Base-by-base conservation (phyloP, 768 basidiomycete genomes). In the Russula virescens region DNA sequence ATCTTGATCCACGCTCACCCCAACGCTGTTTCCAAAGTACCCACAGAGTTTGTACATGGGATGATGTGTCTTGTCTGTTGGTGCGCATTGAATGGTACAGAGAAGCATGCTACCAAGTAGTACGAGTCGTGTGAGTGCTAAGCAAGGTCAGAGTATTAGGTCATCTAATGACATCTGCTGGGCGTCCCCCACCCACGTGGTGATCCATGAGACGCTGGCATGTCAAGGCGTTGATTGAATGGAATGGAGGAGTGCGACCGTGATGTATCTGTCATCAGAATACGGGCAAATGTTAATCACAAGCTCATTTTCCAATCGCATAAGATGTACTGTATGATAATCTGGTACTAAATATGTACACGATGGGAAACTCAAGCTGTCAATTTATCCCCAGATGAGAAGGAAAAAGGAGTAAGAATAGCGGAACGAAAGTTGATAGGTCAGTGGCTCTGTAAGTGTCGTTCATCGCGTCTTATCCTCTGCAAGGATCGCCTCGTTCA, bases 401-500 rank as follows among this genome's bases (percentile, higher is more conserved):
- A 57, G 13, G 21, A 51, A 57, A 26, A 14, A 18, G 21, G 43
- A 51, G 23, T 11, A 45, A 40, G 42, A 38, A 18, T 38, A 53
- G 34, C 54, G 46, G 26, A 48, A 13, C 6, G 26, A 34, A 25
- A 14, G 26, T 52, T 26, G 25, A 11, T 60, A 47, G 26, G 23
- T 55, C 34, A 34, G 45, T 25, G 25, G 4, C 45, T 51, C 31
- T 10, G 49, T 26, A 40, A 19, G 46, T 34, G n/a, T 19, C 21
- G 16, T 34, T 69, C 67, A 74, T 62, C 74, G 67, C 19, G 63
- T 43, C 68, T 79, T 81, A 69, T 82, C 81, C 69, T 84, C 83
- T 0, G 80, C 80, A 38, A 88, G 75, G 67, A 98, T 94, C 10
- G 91, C 92, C 68, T 93, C 91, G 73, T 98, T 98, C 68, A 98